Evolutionary conservation across 768 basidiomycete genomes (phyloP).

Genomic region (Suillus clintonianus): DNA sequence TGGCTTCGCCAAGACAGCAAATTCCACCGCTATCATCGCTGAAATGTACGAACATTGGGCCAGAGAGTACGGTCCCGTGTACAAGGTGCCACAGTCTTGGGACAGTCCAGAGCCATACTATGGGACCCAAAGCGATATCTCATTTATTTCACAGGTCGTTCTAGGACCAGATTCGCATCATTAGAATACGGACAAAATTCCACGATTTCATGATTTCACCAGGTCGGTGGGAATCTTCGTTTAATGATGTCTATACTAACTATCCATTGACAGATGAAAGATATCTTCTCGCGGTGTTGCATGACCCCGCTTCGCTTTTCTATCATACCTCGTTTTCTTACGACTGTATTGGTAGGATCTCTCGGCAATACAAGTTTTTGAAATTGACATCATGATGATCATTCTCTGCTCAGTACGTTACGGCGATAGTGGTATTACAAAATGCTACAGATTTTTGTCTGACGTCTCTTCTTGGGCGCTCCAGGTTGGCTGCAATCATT

Average conservation of each 20-base stretch:
- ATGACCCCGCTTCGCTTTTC: slow-evolving; percentile 64
- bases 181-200: slow-evolving; percentile 87
- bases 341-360: background rate
- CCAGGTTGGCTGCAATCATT: background rate
- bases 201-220: slow-evolving; percentile 96
- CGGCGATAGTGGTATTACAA: too few relatives aligned
- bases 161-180: slow-evolving; percentile 85
- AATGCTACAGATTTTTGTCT: background rate
- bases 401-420: too few relatives aligned
- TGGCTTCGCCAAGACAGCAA: too few relatives aligned
- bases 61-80: too few relatives aligned
- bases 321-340: background rate
- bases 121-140: too few relatives aligned
- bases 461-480: background rate
- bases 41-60: too few relatives aligned
- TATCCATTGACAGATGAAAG: slow-evolving; percentile 55
- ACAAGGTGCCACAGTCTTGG: too few relatives aligned
- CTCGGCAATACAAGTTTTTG: too few relatives aligned
- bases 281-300: slow-evolving; percentile 81
- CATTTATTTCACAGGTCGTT: too few relatives aligned
- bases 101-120: too few relatives aligned
- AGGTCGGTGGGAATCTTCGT: slow-evolving; percentile 49
- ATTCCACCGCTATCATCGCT: too few relatives aligned
- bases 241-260: background rate
- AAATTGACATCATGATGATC: too few relatives aligned